Evolutionary conservation across 441 rosid species (phyloP), one percentile per base, ranked within the genome.

Genomic region (Croton laevigatus): DNA sequence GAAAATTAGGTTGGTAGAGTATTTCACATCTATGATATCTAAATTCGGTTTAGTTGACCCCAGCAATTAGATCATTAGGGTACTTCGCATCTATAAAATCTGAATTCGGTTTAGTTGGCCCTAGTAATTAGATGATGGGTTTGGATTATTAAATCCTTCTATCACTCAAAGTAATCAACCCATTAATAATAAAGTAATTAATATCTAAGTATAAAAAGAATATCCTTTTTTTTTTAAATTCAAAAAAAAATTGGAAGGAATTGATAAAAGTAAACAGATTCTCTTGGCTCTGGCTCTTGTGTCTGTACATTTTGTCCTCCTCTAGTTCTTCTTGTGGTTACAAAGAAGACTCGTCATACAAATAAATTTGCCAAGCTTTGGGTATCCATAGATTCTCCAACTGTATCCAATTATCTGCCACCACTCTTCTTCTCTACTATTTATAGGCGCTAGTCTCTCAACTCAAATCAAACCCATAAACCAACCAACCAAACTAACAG

Each of bases 341-440:
- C 74, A 45, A 71, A 54, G 71, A 57, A 73, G 59, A 78, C 72
- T 58, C 22, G 81, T 82, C 86, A 71, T 65, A 20, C 45, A 34
- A 42, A 19, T 46, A n/a, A 54, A 44, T 14, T 59, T 59, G 27
- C 44, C 62, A 23, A 52, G 20, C 52, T 73, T 62, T 62, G 32
- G 42, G 72, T 64, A 51, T 34, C n/a, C 52, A 34, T 12, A 63
- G 73, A 78, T 74, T 73, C 79, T 19, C 80, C 80, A 67, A 66
- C 62, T 72, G 72, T 75, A 71, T 67, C 75, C 76, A 77, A 69
- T 76, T 59, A 57, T 37, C 37, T 40, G 4, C 4, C 7, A 9
- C 58, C 55, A 48, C 5, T 48, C 51, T 46, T 57, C 69, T 62
- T 57, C 69, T 62, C 55, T 36, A 5, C 71, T 65, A 51, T 73